Conservation (phyloP, 225 moss, liverwort and hornwort species). For the Polytrichum commune region DNA sequence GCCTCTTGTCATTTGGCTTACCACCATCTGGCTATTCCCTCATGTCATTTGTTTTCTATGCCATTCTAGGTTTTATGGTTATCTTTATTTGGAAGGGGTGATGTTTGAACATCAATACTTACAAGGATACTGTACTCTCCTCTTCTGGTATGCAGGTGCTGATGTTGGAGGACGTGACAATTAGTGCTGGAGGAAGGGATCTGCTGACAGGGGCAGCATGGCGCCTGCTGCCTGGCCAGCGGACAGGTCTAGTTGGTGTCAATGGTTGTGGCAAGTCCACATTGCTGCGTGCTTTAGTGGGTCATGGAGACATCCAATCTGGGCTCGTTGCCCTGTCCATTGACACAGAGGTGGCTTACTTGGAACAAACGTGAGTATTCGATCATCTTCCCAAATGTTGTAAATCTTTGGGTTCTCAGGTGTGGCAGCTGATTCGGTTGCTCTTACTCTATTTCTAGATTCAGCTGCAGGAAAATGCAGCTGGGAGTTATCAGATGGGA, state of each 20-base stretch:
- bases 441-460: no score
- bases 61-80: no score
- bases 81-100: no score
- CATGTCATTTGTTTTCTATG: no score
- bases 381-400: background rate
- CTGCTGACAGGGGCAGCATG: constrained; percentile 74
- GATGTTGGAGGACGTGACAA: constrained; percentile 79
- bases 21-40: no score
- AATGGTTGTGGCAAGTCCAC: constrained; percentile 94
- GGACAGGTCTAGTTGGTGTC: constrained; percentile 84
- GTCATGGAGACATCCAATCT: constrained; percentile 72
- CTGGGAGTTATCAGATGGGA: no score
- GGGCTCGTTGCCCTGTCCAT: constrained; percentile 69
- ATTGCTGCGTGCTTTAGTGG: constrained; percentile 74
- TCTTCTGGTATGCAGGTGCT: constrained; percentile 50
- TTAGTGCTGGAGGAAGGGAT: constrained; percentile 92
- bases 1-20: no score
- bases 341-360: constrained; percentile 86
- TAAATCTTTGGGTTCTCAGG: no score
- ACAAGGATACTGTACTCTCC: no score
- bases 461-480: no score
- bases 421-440: no score
- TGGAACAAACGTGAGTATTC: constrained; percentile 89
- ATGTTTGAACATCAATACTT: no score
- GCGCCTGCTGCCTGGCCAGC: constrained; percentile 83